A percentile compares a stretch with the other conserved stretches of the same genome.
phyloP scores from a whole-genome alignment of 148 eudicot species.

The Talinum fruticosum region DNA sequence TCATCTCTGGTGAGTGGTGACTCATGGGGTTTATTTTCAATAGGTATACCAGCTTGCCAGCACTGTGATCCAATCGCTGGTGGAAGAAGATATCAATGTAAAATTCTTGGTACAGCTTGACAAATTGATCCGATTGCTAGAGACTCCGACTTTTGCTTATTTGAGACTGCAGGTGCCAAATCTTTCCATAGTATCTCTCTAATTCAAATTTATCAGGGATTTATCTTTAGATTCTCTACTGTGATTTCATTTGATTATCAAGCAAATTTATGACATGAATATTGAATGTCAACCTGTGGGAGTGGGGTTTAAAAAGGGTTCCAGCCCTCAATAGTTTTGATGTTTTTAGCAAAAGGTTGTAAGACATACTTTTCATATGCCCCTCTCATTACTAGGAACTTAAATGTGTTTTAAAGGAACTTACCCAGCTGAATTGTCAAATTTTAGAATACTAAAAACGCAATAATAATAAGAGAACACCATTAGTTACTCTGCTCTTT shows the following conservation, averaged over 20 bases:
- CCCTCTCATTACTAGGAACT: background rate
- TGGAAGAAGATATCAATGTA: slow-evolving; percentile 86
- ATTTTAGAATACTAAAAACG: no score
- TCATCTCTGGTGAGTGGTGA: background rate
- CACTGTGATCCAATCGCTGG: slow-evolving; percentile 80
- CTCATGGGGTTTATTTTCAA: slow-evolving; percentile 18
- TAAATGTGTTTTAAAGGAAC: background rate
- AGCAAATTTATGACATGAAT: background rate
- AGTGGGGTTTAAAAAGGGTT: background rate
- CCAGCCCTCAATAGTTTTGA: background rate
- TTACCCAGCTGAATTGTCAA: no score
- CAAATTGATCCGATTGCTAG: slow-evolving; percentile 83
- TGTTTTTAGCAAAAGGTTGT: background rate
- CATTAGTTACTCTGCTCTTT: no score
- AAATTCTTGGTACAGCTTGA: slow-evolving; percentile 90
- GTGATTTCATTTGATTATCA: background rate
- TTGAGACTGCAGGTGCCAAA: slow-evolving; percentile 81
- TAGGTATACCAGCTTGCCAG: slow-evolving; percentile 98
- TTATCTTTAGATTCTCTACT: background rate
- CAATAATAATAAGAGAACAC: no score
- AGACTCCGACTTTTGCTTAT: slow-evolving; percentile 90
- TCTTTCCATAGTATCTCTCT: background rate
- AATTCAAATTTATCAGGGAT: background rate
- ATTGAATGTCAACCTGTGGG: background rate
- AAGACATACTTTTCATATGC: background rate